Evolutionary conservation across 805 yeast species (phyloP).

Genomic region (Kuraishia hungarica): DNA sequence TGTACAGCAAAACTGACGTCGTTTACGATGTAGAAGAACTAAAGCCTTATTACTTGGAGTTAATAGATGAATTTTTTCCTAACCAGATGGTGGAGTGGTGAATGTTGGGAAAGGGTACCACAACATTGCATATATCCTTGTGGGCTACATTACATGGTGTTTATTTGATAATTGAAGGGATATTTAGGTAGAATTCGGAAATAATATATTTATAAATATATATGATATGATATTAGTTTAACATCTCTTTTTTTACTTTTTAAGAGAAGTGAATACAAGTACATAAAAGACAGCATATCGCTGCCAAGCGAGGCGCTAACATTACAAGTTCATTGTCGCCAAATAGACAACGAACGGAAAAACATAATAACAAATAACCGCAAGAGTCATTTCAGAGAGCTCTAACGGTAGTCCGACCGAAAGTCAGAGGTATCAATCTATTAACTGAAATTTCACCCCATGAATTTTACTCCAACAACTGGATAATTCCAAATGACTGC

Average conservation of each 20-base stretch:
- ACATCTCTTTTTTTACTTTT: neutral
- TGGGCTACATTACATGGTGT: neutral
- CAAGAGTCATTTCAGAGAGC: neutral
- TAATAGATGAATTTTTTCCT: constrained; percentile 65
- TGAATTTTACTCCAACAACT: constrained; percentile 14
- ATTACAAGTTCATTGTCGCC: neutral
- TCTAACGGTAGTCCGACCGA: neutral
- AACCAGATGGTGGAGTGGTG: constrained; percentile 46
- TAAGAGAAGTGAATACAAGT: neutral
- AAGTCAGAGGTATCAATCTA: neutral
- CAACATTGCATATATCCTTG: too few species aligned
- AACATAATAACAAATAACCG: neutral
- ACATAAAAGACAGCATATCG: neutral
- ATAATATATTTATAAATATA: neutral
- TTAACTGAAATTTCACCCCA: neutral
- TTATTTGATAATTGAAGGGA: too few species aligned
- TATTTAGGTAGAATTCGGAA: too few species aligned
- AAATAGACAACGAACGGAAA: neutral
- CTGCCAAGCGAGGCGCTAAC: neutral
- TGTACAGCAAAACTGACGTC: constrained; percentile 49
- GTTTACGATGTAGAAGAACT: constrained; percentile 38
- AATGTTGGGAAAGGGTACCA: constrained; percentile 4
- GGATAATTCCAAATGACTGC: constrained; percentile 71
- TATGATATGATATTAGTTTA: neutral
- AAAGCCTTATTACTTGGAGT: constrained; percentile 49